Evolutionary conservation across 192 early-diverging fungal genomes (phyloP), one percentile per base, ranked within the genome.

Genomic region (Gigaspora rosea): DNA sequence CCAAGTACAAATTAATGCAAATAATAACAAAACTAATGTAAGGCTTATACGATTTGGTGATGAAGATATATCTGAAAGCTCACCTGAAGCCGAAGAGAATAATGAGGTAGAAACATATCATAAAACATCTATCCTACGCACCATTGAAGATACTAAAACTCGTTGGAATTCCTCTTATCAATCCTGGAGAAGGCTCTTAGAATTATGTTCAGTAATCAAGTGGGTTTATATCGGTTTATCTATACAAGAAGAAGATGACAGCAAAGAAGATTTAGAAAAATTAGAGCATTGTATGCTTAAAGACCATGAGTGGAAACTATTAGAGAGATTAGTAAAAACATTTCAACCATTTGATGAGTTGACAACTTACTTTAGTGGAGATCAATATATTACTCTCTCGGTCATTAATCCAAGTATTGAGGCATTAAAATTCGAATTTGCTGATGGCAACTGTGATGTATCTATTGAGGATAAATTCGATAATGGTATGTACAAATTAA

Each of bases 401-500:
- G 67, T 69, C 32, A n/a, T 69, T 27, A 69, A 69, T n/a, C 36
- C 65, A 67, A 67, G 36, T 48, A 67, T 69, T 32, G 47, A 69
- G 46, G 3, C 67, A 52, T 69, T 69, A 27, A 69, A 69, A 51
- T 51, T 50, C 50, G 49, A 69, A 35, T 69, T 69, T 51, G 46
- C 67, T 51, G 4, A 69, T 69, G 22, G 20, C n/a, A 20, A 0
- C 36, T 41, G 5, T 41, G 5, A 41, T 41, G 5, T 3, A 3
- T 41, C 36, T 41, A 41, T 41, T 41, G 36, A 41, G 36, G 36
- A 41, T 41, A 41, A 3, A 41, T 41, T 41, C 36, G 5, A 5
- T 41, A 41, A 41, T 41, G 36, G 5, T 41, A 41, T 3, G 5
- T 41, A 41, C 2, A n/a, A n/a, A n/a, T n/a, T 5, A 41, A 41